phyloP scores from a whole-genome alignment of 805 yeast species.

The Scheffersomyces ergatensis region DNA sequence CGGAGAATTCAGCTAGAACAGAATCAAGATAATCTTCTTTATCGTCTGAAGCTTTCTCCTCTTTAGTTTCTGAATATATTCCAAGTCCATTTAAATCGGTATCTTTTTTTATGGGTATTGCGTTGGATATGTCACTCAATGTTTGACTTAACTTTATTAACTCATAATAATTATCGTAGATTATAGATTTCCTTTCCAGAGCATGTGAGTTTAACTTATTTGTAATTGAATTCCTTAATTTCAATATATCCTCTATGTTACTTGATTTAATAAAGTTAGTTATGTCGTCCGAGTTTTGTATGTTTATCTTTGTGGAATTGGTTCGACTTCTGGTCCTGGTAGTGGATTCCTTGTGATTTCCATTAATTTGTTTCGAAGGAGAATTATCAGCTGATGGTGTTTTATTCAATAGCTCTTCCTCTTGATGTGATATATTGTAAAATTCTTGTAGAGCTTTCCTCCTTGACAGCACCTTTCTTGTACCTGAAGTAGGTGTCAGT shows the following conservation, averaged over 20 bases:
- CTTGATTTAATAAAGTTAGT: slow-evolving; percentile 17
- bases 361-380: background rate
- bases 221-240: slow-evolving; percentile 33
- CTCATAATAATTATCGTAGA: slow-evolving; percentile 74
- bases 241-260: slow-evolving; percentile 28
- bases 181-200: slow-evolving; percentile 64
- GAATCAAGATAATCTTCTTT: slow-evolving; percentile 15
- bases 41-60: slow-evolving; percentile 6
- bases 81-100: slow-evolving; percentile 5
- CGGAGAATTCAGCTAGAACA: slow-evolving; percentile 20
- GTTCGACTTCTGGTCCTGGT: background rate
- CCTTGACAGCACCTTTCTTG: slow-evolving; percentile 35
- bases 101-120: slow-evolving; percentile 4
- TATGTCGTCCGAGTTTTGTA: slow-evolving; percentile 17
- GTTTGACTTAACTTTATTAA: slow-evolving; percentile 65
- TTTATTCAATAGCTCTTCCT: slow-evolving; percentile 1
- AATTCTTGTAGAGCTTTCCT: slow-evolving; percentile 43
- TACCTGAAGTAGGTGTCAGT: slow-evolving; percentile 2
- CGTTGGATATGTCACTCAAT: slow-evolving; percentile 24
- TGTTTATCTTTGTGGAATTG: slow-evolving; percentile 3
- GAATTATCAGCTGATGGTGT: background rate
- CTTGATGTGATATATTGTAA: slow-evolving; percentile 27
- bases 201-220: slow-evolving; percentile 50
- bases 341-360: background rate
- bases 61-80: slow-evolving; percentile 2